Percentiles rank a stretch among this genome's conserved stretches.
phyloP scores from a whole-genome alignment of 202 grass and related monocot genomes.

The Panicum hallii region DNA sequence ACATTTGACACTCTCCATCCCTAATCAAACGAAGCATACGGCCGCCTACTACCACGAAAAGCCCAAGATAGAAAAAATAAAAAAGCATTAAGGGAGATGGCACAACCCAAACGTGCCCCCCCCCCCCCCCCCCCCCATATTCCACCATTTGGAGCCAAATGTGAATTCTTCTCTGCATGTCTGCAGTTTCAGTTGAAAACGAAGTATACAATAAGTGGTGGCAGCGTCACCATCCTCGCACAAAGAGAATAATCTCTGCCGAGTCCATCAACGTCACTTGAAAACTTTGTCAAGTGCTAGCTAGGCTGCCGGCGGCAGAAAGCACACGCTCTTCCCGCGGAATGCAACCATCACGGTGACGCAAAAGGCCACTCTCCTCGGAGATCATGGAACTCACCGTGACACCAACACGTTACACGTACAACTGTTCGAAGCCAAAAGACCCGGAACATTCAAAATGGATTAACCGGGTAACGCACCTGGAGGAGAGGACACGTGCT shows the following conservation, averaged over 20 bases:
- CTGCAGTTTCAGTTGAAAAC: not conserved
- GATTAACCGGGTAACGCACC: not conserved
- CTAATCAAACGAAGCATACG: not conserved
- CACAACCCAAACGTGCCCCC: not conserved
- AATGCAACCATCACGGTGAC: constrained; percentile 16
- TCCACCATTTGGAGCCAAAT: not conserved
- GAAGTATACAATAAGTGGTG: not conserved
- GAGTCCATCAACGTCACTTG: not conserved
- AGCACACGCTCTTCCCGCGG: not conserved
- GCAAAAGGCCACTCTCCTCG: not conserved
- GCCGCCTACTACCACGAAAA: not conserved
- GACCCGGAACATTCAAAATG: not conserved
- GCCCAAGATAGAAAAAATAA: not conserved
- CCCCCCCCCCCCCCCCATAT: no score
- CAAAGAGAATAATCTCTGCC: not conserved
- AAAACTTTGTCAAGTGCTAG: not conserved
- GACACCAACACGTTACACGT: not conserved
- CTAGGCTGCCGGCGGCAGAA: constrained; percentile 35
- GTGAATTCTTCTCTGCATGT: not conserved
- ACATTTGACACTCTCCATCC: not conserved
- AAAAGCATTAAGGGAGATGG: no score
- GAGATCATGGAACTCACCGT: not conserved
- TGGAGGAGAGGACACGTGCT: no score
- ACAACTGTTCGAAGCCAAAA: not conserved
- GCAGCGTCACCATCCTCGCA: not conserved